Evolutionary conservation across 352 stramenopile genomes (phyloP), one percentile per base, ranked within the genome.

Genomic region (Phytopythium oedochilum): DNA sequence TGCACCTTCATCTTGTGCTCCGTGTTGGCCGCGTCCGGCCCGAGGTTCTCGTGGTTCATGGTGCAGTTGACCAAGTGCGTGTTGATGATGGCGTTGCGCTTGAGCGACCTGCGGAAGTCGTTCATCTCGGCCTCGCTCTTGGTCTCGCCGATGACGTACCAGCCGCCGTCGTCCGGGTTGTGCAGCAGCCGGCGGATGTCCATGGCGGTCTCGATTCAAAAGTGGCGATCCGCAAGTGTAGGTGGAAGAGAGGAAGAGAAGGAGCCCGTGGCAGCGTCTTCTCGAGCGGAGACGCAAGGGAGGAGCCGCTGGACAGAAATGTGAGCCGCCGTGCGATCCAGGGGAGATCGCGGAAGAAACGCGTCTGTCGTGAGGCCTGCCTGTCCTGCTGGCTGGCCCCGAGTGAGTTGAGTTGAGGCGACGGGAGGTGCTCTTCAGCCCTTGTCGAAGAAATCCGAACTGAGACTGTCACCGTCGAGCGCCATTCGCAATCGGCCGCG

Each of bases 1-100:
- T 91, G 80, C 25, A 91, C 80, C 43, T 90, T 90, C 80, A 90
- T 90, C 68, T 90, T 90, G 68, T 90, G 80, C 45, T 90, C 80
- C 10, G 63, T 31, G 53, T 73, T 74, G 7, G 58, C 64, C 42
- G 57, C 58, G 15, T 74, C 60, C 26, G 72, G 53, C 47, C 61
- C 65, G 36, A 71, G 53, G 56, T 77, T 74, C 14, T 87, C 77
- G 66, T 90, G 80, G 58, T 79, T 83, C 77, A 90, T 88, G 42
- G 80, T 90, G 68, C 80, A 90, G 63, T 88, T 90, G 29, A 90
- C 80, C 15, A 88, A 70, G 64, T 90, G 77, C 10, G 77, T 90
- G 61, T 90, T 90, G 66, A 90, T 90, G 70, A 90, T 90, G 57
- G 80, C 80, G 55, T 90, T 90, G 63, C 80, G 80, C 67, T 88